Percentiles rank a stretch among this genome's conserved stretches.
phyloP scores from a whole-genome alignment of 345 rosid genomes.

The Moringa oleifera region DNA sequence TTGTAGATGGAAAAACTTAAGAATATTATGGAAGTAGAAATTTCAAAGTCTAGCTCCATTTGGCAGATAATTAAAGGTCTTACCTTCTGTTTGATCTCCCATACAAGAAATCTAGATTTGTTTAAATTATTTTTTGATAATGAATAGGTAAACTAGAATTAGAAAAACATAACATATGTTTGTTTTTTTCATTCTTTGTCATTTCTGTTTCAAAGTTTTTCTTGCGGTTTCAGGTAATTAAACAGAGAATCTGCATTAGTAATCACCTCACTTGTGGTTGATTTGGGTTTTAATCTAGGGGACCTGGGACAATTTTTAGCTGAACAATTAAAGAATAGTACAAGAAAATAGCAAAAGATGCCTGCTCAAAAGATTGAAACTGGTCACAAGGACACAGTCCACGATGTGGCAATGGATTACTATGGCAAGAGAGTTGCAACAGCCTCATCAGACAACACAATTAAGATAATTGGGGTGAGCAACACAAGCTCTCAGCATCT shows the following conservation, averaged over 20 bases:
- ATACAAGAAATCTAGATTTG: too few relatives aligned
- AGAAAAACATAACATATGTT: neutral
- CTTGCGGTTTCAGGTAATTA: neutral
- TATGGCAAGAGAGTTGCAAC: conserved; percentile 19
- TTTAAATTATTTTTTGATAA: too few relatives aligned
- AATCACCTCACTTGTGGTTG: neutral
- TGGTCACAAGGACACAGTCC: conserved; percentile 17
- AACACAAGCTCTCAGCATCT: conserved; percentile 10
- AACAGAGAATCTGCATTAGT: neutral
- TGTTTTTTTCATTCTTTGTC: too few relatives aligned
- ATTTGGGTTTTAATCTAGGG: neutral
- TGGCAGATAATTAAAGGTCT: neutral
- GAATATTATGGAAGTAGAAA: neutral
- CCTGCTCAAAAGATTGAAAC: conserved; percentile 21
- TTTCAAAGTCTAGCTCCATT: neutral
- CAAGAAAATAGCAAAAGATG: neutral
- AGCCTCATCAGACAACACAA: conserved; percentile 12
- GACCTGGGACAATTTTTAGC: neutral
- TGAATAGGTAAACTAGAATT: too few relatives aligned
- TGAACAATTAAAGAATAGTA: neutral
- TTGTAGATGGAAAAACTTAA: neutral
- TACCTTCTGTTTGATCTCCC: neutral
- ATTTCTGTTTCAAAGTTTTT: too few relatives aligned
- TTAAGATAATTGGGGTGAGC: conserved; percentile 16
- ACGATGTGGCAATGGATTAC: conserved; percentile 20